Conservation (phyloP, 2,329 filamentous ascomycete genomes). For the Aspergillus piperis region DNA sequence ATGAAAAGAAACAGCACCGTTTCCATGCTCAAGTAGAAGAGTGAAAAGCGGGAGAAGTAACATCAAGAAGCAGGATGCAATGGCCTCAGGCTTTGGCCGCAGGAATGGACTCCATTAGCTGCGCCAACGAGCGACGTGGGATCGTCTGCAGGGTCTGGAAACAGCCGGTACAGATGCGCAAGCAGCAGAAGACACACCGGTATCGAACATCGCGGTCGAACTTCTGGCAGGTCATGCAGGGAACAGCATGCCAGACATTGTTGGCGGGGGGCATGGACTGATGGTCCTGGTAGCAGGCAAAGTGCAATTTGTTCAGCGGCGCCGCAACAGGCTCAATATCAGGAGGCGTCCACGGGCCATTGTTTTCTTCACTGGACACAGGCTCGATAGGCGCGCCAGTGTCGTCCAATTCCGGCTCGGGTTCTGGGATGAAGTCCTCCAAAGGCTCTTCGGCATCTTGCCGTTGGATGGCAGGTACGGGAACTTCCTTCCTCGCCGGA, state of each 20-base stretch:
- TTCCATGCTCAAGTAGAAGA: neutral
- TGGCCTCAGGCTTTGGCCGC: constrained; percentile 1
- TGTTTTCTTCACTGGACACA: constrained; percentile 22
- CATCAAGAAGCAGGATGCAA: neutral
- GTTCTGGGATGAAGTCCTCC: constrained; percentile 39
- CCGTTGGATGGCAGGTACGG: constrained; percentile 16
- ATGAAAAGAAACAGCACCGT: neutral
- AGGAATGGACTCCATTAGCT: constrained; percentile 31
- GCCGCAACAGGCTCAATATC: constrained; percentile 38
- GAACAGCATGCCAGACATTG: constrained; percentile 44
- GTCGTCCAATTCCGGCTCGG: constrained; percentile 22
- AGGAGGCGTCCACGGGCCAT: constrained; percentile 29
- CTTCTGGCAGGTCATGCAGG: constrained; percentile 47
- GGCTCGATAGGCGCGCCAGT: constrained; percentile 21
- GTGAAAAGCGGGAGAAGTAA: neutral
- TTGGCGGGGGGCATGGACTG: constrained; percentile 36
- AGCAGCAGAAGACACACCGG: constrained; percentile 45
- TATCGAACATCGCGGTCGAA: constrained; percentile 40
- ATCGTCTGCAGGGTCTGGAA: constrained; percentile 36
- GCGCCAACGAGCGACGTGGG: constrained; percentile 34
- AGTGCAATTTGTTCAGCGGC: constrained; percentile 39
- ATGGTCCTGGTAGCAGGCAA: constrained; percentile 44
- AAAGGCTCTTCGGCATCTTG: constrained; percentile 25
- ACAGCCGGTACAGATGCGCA: constrained; percentile 43
- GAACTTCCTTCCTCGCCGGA: constrained; percentile 13